Conservation (phyloP, 805 yeast genomes). For the Starmerella floris region DNA sequence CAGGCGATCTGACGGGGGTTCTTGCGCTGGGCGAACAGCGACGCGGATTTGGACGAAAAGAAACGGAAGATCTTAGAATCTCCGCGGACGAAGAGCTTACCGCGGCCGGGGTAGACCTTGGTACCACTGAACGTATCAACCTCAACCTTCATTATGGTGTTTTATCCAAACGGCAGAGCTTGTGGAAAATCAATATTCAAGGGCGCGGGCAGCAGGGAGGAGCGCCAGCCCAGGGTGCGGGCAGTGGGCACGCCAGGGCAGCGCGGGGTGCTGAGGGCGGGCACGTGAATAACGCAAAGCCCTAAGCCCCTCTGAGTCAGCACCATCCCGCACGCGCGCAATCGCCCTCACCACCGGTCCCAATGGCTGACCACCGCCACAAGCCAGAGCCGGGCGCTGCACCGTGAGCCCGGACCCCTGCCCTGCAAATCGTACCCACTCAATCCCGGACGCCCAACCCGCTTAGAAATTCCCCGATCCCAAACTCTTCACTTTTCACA, state of each 20-base stretch:
- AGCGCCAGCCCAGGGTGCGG: background rate
- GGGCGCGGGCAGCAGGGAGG: background rate
- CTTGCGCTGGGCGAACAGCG: constrained; percentile 98
- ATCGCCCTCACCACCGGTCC: background rate
- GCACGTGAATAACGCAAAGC: background rate
- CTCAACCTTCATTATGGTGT: constrained; percentile 80
- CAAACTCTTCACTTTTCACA: constrained; percentile 1
- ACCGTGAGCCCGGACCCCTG: no score
- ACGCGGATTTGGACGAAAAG: constrained; percentile 93
- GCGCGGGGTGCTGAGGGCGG: background rate
- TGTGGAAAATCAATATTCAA: constrained; percentile 7
- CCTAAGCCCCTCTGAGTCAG: constrained; percentile 10
- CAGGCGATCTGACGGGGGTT: constrained; percentile 99
- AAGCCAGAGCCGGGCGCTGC: no score
- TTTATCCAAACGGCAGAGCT: background rate
- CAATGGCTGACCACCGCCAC: no score
- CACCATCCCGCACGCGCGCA: no score
- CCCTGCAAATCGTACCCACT: no score
- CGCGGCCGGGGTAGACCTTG: constrained; percentile 99
- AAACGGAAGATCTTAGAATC: constrained; percentile 99
- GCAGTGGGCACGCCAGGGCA: no score
- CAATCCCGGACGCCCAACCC: no score
- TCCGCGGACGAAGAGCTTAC: constrained; percentile 97
- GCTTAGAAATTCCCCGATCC: constrained; percentile 4
- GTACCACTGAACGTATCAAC: constrained; percentile 98